Conservation (phyloP, 352 stramenopile genomes). For the Globisporangium spiculum region DNA sequence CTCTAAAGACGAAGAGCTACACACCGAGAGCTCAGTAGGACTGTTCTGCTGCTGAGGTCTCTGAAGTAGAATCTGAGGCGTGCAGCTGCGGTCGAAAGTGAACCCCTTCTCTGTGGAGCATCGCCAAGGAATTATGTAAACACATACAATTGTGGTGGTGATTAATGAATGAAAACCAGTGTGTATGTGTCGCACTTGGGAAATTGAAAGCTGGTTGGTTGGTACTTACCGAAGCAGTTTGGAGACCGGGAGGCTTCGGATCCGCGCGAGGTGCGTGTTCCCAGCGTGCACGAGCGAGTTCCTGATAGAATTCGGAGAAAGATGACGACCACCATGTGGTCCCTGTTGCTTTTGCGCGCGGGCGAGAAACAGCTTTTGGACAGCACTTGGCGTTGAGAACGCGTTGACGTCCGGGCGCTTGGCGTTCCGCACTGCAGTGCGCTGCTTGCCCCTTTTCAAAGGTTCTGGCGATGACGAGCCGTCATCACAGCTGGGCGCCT, state of each 20-base stretch:
- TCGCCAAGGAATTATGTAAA: not conserved
- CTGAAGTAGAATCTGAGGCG: not conserved
- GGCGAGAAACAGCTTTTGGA: slow-evolving; percentile 43
- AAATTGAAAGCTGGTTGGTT: not conserved
- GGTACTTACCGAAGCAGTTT: slow-evolving; percentile 33
- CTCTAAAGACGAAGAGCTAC: slow-evolving; percentile 20
- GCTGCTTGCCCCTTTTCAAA: not conserved
- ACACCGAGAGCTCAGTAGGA: slow-evolving; percentile 24
- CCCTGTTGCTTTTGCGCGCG: slow-evolving; percentile 19
- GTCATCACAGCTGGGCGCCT: not conserved
- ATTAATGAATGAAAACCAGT: not conserved
- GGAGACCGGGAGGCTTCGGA: slow-evolving; percentile 41
- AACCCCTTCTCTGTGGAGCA: slow-evolving; percentile 29
- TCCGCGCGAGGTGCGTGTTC: slow-evolving; percentile 36
- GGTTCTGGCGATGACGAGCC: not conserved
- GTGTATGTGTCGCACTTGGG: not conserved
- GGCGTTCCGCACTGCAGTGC: slow-evolving; percentile 22
- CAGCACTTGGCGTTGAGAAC: slow-evolving; percentile 32
- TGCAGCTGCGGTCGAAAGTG: slow-evolving; percentile 34
- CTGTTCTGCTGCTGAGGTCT: slow-evolving; percentile 23
- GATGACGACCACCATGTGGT: not conserved
- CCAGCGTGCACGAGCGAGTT: slow-evolving; percentile 24
- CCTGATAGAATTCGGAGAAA: not conserved
- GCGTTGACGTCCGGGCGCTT: slow-evolving; percentile 32
- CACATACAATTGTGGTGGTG: not conserved